Evolutionary conservation across 2,329 filamentous ascomycete species (phyloP), one percentile per base, ranked within the genome.

Genomic region (Raffaelea ambrosiae): DNA sequence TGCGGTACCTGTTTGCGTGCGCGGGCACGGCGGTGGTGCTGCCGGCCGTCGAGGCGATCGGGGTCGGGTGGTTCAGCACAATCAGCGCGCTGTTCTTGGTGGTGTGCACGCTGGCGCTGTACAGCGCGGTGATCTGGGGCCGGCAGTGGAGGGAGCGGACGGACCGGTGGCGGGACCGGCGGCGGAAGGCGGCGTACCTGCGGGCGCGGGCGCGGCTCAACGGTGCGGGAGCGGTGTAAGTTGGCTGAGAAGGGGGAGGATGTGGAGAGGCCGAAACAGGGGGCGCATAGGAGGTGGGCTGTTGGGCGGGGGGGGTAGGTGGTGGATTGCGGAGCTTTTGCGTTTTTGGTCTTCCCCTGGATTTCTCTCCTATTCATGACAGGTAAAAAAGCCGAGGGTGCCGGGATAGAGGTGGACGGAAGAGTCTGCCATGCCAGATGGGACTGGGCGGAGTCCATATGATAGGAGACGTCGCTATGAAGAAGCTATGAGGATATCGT

Each of bases 1-100:
- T 86, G 44, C 73, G 87, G 5, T 93, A 91, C 62, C 59, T 88
- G 5, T 85, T 89, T 55, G 86, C 81, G 1, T 86, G 84, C 11
- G 65, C 78, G 4, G 85, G 79, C 0, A 85, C 81, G 3, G 86
- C 84, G 0, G 77, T 80, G 2, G 86, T 86, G 47, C 68, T 93
- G 48, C 88, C 88, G 0, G 84, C 82, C 1, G 74, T 89, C n/a
- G 70, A 88, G 51, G 67, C 64, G 26, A 83, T 93, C 47, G 87
- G 88, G 3, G 81, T 91, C 1, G 88, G 87, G 0, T 90, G 86
- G 84, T 90, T 89, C 61, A 82, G 76, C 41, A 89, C 86, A 1
- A 82, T 89, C 49, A 79, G 73, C 43, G 76, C 80, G 0, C 48
- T 64, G 1, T 84, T 84, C 51, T 58, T 85, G 43, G 58, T 77